phyloP scores from a whole-genome alignment of 352 stramenopile species.

The Globisporangium canariense region DNA sequence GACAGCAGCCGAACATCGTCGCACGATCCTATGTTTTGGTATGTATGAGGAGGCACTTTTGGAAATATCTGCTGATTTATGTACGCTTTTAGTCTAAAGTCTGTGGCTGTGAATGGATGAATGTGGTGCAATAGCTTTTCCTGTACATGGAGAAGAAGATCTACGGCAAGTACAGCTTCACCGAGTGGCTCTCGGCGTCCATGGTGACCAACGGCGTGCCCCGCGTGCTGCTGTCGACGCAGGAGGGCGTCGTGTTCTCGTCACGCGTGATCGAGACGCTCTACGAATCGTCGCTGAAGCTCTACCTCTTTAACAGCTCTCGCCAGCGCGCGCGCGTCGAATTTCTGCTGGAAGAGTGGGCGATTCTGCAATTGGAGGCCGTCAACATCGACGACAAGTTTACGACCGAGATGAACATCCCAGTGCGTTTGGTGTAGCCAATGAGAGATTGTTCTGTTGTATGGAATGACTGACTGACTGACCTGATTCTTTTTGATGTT shows the following conservation, averaged over 20 bases:
- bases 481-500: not conserved
- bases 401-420: constrained; percentile 79
- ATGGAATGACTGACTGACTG: not conserved
- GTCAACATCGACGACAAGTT: constrained; percentile 75
- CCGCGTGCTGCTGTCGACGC: constrained; percentile 76
- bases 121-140: constrained; percentile 44
- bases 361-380: constrained; percentile 67
- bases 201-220: constrained; percentile 85
- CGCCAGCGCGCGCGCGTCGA: constrained; percentile 78
- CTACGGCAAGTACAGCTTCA: constrained; percentile 81
- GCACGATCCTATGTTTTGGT: constrained; percentile 81
- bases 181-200: constrained; percentile 75
- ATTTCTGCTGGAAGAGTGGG: constrained; percentile 81
- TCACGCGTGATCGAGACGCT: constrained; percentile 76
- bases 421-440: constrained; percentile 33
- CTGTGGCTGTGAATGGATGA: not conserved
- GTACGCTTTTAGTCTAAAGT: not conserved
- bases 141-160: constrained; percentile 86
- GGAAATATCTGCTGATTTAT: constrained; percentile 45
- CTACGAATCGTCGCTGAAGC: constrained; percentile 80
- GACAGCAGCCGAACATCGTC: constrained; percentile 64
- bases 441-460: not conserved
- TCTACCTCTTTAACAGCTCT: constrained; percentile 77
- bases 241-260: constrained; percentile 78
- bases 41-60: constrained; percentile 18